These are phyloP conservation scores for Penicillium decumbens DNA, from an alignment of 2,329 filamentous ascomycete genomes.

Conservation along the genomic window DNA sequence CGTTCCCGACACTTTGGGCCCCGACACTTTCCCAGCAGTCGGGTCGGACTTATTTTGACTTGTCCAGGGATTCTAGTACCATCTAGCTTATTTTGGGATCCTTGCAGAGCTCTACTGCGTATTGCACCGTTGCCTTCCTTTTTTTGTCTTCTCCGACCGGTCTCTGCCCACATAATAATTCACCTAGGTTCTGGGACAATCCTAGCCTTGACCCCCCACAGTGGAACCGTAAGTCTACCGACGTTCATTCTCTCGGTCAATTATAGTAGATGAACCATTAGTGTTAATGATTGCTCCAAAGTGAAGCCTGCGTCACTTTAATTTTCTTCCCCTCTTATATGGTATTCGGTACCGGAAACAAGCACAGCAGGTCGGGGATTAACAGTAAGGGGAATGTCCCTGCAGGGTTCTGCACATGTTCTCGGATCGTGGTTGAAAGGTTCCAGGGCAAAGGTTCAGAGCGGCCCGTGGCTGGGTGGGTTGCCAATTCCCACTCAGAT, in stretches of 20 bases:
- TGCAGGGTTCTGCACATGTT: slow-evolving; percentile 7
- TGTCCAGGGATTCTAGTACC: slow-evolving; percentile 16
- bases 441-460: slow-evolving; percentile 14
- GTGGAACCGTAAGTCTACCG: not conserved
- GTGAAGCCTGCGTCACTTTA: not conserved
- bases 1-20: slow-evolving; percentile 23
- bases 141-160: not conserved
- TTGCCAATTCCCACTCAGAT: slow-evolving; percentile 26
- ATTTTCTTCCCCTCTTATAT: too few relatives aligned
- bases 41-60: slow-evolving; percentile 20
- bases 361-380: too few relatives aligned
- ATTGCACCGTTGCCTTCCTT: slow-evolving; percentile 1
- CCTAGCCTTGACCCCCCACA: not conserved
- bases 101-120: slow-evolving; percentile 3
- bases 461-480: slow-evolving; percentile 18
- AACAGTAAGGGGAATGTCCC: slow-evolving; percentile 6
- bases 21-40: slow-evolving; percentile 19
- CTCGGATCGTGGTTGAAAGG: not conserved
- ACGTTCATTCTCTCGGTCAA: slow-evolving; percentile 7
- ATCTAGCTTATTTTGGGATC: slow-evolving; percentile 13
- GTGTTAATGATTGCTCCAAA: too few relatives aligned
- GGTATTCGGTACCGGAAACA: too few relatives aligned
- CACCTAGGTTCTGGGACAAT: slow-evolving; percentile 8
- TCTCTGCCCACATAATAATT: not conserved
- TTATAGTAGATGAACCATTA: slow-evolving; percentile 2